phyloP scores from a whole-genome alignment of 2,329 filamentous ascomycete species.

The Aspergillus unguis region DNA sequence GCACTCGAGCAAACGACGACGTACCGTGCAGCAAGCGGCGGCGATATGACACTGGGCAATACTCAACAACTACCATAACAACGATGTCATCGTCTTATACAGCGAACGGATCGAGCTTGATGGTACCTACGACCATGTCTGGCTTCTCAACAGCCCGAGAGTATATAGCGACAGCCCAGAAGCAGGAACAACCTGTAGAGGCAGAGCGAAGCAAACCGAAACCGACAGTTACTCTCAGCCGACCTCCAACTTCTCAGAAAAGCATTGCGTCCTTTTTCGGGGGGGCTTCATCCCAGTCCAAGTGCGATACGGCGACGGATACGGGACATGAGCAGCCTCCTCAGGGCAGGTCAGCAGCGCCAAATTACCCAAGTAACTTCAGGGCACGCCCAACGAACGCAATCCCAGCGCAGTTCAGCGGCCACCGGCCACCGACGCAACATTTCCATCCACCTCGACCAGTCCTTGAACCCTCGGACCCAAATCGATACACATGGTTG shows the following conservation, averaged over 20 bases:
- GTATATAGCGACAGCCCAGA: constrained; percentile 44
- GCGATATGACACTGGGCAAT: constrained; percentile 25
- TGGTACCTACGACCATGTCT: constrained; percentile 39
- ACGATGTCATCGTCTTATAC: constrained; percentile 50
- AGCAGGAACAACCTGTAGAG: constrained; percentile 7
- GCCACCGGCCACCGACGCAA: constrained; percentile 32
- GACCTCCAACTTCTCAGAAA: constrained; percentile 48
- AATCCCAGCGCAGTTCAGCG: constrained; percentile 23
- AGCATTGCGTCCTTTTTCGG: constrained; percentile 53
- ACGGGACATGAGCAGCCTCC: constrained; percentile 12
- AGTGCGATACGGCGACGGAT: constrained; percentile 19
- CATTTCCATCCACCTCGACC: constrained; percentile 32
- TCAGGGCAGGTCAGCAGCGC: constrained; percentile 10
- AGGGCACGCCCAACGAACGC: constrained; percentile 12
- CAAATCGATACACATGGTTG: constrained; percentile 37
- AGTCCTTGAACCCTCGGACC: constrained; percentile 29
- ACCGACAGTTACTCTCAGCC: constrained; percentile 26
- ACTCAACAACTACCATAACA: constrained; percentile 27
- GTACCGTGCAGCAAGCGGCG: constrained; percentile 28
- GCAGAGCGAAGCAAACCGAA: constrained; percentile 29
- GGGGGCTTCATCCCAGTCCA: constrained; percentile 20
- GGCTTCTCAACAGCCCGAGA: constrained; percentile 63
- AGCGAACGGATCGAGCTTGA: constrained; percentile 54
- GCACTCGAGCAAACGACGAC: constrained; percentile 19
- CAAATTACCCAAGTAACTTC: constrained; percentile 9